Evolutionary conservation across 106 monocot species (phyloP).

Genomic region (Phalaenopsis aphrodite): DNA sequence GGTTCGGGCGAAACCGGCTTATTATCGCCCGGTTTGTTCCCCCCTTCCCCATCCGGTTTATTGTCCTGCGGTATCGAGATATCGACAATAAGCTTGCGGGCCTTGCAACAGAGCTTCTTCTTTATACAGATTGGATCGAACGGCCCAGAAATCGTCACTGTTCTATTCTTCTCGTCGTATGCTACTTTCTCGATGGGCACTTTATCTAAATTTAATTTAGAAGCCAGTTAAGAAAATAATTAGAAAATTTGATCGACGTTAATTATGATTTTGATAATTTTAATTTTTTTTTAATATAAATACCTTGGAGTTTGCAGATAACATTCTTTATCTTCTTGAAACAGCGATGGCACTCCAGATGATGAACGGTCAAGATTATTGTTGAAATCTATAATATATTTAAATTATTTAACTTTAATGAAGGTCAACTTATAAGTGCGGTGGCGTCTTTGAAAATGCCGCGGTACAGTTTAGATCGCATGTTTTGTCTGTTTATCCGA

Average conservation of each 20-base stretch:
- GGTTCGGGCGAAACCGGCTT: background rate
- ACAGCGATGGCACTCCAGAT: conserved; percentile 17
- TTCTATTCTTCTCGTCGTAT: conserved; percentile 49
- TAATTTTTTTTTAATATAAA: background rate
- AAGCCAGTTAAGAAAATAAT: too few species aligned
- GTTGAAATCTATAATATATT: conserved; percentile 10
- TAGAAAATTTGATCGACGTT: background rate
- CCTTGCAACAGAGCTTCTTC: conserved; percentile 42
- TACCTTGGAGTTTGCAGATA: conserved; percentile 30
- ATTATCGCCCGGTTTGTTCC: too few species aligned
- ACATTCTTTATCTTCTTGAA: conserved; percentile 26
- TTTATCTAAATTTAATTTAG: conserved; percentile 15
- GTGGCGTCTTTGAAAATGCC: too few species aligned
- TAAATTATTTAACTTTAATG: too few species aligned
- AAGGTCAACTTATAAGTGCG: too few species aligned
- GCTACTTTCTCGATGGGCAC: conserved; percentile 25
- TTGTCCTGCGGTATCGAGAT: too few species aligned
- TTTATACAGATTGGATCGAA: conserved; percentile 38
- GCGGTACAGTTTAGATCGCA: too few species aligned
- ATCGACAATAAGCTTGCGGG: conserved; percentile 28
- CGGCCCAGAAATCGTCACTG: conserved; percentile 46
- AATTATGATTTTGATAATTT: background rate
- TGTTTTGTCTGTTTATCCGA: too few species aligned
- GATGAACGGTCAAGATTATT: conserved; percentile 22
- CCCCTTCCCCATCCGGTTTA: too few species aligned